Conservation (phyloP, 441 rosid species). For the Geranium incanum region DNA sequence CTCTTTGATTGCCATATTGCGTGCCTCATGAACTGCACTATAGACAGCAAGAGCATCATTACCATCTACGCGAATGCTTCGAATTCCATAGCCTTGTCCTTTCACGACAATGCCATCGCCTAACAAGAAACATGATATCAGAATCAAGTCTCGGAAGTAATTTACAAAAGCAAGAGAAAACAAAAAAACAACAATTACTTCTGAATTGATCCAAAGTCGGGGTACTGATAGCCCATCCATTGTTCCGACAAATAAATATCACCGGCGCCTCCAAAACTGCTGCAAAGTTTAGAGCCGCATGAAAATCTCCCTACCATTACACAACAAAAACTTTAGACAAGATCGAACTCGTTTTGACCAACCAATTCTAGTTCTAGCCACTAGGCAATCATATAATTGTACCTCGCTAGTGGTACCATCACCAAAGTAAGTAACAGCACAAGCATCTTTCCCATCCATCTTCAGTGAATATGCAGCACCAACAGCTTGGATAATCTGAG, state of each 20-base stretch:
- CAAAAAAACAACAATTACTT: conserved; percentile 27
- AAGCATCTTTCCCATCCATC: too few relatives aligned
- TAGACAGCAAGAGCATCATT: conserved; percentile 27
- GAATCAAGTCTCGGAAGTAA: too few relatives aligned
- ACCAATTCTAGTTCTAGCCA: too few relatives aligned
- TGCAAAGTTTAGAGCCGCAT: conserved; percentile 71
- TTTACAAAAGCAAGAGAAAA: too few relatives aligned
- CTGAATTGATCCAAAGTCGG: conserved; percentile 56
- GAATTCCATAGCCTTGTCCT: conserved; percentile 26
- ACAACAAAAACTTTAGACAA: background rate
- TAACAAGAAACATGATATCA: background rate
- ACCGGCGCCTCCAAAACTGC: conserved; percentile 72
- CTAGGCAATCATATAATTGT: too few relatives aligned
- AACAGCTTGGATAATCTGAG: too few relatives aligned
- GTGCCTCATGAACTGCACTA: conserved; percentile 21
- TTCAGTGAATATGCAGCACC: too few relatives aligned
- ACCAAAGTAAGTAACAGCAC: too few relatives aligned
- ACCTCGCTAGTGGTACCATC: too few relatives aligned
- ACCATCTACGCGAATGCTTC: conserved; percentile 25
- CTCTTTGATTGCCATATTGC: conserved; percentile 22
- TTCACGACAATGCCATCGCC: conserved; percentile 26
- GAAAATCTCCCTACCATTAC: conserved; percentile 58
- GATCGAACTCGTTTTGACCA: too few relatives aligned
- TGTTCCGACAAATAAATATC: conserved; percentile 61
- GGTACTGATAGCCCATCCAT: conserved; percentile 85